Evolutionary conservation across 1,284 basidiomycete genomes (phyloP).

Genomic region (Moesziomyces sp.): DNA sequence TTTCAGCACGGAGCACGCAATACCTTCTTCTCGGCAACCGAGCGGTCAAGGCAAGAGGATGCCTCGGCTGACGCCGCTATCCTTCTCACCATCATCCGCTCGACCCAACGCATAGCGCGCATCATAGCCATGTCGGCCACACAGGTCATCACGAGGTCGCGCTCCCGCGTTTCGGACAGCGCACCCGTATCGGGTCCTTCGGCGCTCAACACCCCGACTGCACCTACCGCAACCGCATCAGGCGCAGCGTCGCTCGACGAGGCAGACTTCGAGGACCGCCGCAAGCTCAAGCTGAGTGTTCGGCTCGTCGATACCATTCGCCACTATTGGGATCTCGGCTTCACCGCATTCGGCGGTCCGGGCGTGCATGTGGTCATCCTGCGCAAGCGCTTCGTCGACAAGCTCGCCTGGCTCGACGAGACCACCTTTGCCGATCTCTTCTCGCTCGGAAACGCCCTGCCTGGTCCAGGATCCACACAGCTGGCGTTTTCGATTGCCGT

Average conservation of each 20-base stretch:
- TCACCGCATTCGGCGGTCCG: slow-evolving; percentile 43
- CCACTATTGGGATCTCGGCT: slow-evolving; percentile 57
- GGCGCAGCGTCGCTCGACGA: slow-evolving; percentile 10
- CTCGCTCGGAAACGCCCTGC: slow-evolving; percentile 70
- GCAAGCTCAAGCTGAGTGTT: slow-evolving; percentile 28
- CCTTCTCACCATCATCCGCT: background rate
- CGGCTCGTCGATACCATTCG: slow-evolving; percentile 48
- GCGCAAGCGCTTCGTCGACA: slow-evolving; percentile 54
- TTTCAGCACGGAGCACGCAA: too few species aligned
- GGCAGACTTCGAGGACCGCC: slow-evolving; percentile 21
- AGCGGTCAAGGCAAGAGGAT: too few species aligned
- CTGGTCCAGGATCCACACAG: slow-evolving; percentile 70
- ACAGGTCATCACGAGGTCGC: slow-evolving; percentile 17
- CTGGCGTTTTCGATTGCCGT: slow-evolving; percentile 69
- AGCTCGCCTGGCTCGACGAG: slow-evolving; percentile 54
- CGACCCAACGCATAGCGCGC: background rate
- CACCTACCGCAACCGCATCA: background rate
- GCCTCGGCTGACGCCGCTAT: too few species aligned
- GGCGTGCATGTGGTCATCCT: slow-evolving; percentile 51
- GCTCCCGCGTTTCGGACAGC: slow-evolving; percentile 7
- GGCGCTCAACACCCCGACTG: background rate
- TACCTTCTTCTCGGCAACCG: too few species aligned
- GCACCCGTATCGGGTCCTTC: background rate
- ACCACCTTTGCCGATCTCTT: slow-evolving; percentile 68
- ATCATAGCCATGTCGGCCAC: slow-evolving; percentile 19